phyloP scores from a whole-genome alignment of 768 basidiomycete genomes.

The Suillus placidus region DNA sequence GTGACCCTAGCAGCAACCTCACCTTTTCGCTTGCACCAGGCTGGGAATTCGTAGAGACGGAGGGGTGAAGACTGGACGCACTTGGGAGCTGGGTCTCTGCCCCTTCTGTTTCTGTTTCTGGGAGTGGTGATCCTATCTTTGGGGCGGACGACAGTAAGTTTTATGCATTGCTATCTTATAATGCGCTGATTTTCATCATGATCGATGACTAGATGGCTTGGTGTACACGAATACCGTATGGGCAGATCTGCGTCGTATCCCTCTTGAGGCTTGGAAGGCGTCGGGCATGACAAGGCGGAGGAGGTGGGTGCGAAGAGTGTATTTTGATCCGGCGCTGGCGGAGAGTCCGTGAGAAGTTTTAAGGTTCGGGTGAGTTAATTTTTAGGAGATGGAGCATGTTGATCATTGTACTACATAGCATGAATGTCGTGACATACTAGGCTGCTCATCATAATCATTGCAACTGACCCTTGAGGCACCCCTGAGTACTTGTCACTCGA shows the following conservation, averaged over 20 bases:
- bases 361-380: background rate
- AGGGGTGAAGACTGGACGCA: conserved; percentile 75
- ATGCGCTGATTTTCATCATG: conserved; percentile 5
- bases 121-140: conserved; percentile 10
- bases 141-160: conserved; percentile 32
- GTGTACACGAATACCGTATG: conserved; percentile 80
- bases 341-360: background rate
- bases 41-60: conserved; percentile 75
- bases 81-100: conserved; percentile 54
- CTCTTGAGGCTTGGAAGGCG: conserved; percentile 46
- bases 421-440: background rate
- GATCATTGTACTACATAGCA: background rate
- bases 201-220: conserved; percentile 64
- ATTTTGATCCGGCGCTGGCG: background rate
- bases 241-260: conserved; percentile 50
- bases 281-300: conserved; percentile 63
- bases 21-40: conserved; percentile 74
- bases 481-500: background rate
- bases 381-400: background rate
- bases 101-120: background rate
- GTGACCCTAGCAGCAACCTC: conserved; percentile 66
- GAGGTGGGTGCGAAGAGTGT: conserved; percentile 47
- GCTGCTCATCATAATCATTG: background rate
- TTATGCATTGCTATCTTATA: conserved; percentile 11
- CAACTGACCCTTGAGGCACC: background rate